These are phyloP conservation scores for Acrodontium crateriforme DNA, from an alignment of 2,329 filamentous ascomycete species.

Conservation along the genomic window DNA sequence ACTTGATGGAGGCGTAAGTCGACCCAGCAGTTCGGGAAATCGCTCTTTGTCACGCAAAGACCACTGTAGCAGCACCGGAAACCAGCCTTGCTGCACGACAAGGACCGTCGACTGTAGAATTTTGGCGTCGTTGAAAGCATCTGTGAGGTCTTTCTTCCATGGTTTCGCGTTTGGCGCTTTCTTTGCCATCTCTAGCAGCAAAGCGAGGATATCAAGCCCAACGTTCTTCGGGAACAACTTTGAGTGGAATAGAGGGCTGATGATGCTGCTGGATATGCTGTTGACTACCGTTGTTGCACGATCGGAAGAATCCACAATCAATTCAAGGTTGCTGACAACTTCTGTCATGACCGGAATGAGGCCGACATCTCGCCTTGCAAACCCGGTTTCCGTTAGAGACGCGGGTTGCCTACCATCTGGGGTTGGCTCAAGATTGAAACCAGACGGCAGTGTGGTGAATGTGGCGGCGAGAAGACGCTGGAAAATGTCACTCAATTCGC, in stretches of 20 bases:
- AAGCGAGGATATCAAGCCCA: slow-evolving; percentile 52
- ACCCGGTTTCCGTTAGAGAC: slow-evolving; percentile 18
- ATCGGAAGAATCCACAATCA: slow-evolving; percentile 74
- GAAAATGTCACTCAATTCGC: slow-evolving; percentile 85
- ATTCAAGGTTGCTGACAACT: slow-evolving; percentile 67
- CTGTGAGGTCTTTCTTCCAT: slow-evolving; percentile 84
- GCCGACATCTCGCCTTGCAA: slow-evolving; percentile 50
- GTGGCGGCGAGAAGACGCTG: slow-evolving; percentile 78
- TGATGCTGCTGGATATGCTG: slow-evolving; percentile 69
- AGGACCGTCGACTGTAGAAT: slow-evolving; percentile 62
- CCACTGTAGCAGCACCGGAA: slow-evolving; percentile 75
- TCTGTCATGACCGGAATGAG: slow-evolving; percentile 65
- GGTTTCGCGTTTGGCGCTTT: slow-evolving; percentile 70
- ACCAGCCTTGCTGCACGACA: slow-evolving; percentile 61
- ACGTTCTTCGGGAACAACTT: slow-evolving; percentile 81
- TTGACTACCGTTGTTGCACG: slow-evolving; percentile 64
- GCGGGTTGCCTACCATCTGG: slow-evolving; percentile 1
- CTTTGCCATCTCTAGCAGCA: slow-evolving; percentile 65
- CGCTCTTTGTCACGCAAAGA: slow-evolving; percentile 74
- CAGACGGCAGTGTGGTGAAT: slow-evolving; percentile 50
- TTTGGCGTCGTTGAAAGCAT: slow-evolving; percentile 79
- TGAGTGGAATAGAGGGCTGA: slow-evolving; percentile 68
- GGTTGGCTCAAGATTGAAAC: slow-evolving; percentile 8
- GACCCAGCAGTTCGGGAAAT: slow-evolving; percentile 63
- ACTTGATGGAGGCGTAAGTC: slow-evolving; percentile 72